Conservation (phyloP, 2,329 filamentous ascomycete genomes). For the Emericellopsis cladophorae region DNA sequence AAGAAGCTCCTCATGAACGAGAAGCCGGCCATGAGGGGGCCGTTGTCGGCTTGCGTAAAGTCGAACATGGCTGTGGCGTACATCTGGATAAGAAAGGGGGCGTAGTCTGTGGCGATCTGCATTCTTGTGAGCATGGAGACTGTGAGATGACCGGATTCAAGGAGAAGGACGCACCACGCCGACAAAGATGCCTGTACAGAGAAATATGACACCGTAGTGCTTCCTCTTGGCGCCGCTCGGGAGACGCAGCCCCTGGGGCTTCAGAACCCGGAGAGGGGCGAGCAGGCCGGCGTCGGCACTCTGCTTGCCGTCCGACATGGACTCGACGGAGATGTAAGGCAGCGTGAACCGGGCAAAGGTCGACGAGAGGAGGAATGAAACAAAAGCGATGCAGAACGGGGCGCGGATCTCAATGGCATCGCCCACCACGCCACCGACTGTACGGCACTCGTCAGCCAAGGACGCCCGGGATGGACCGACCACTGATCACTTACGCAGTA, state of each 20-base stretch:
- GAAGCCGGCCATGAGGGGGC: slow-evolving; percentile 43
- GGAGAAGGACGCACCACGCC: slow-evolving; percentile 35
- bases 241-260: slow-evolving; percentile 41
- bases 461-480: background rate
- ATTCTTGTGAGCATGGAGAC: background rate
- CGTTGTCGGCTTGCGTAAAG: slow-evolving; percentile 43
- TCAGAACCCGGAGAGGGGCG: slow-evolving; percentile 48
- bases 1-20: slow-evolving; percentile 41
- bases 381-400: slow-evolving; percentile 52
- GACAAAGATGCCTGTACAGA: slow-evolving; percentile 53
- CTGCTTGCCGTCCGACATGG: slow-evolving; percentile 18
- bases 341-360: slow-evolving; percentile 27
- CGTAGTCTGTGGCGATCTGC: slow-evolving; percentile 53
- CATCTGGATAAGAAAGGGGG: slow-evolving; percentile 47
- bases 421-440: slow-evolving; percentile 50
- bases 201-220: slow-evolving; percentile 50
- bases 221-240: slow-evolving; percentile 33
- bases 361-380: slow-evolving; percentile 35
- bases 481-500: slow-evolving; percentile 28
- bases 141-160: background rate
- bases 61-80: slow-evolving; percentile 42
- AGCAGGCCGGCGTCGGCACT: slow-evolving; percentile 37
- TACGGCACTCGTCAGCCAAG: background rate
- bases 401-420: slow-evolving; percentile 49
- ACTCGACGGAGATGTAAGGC: slow-evolving; percentile 36